Conservation (phyloP, 2,329 filamentous ascomycete genomes). For the Scleromitrula shiraiana region DNA sequence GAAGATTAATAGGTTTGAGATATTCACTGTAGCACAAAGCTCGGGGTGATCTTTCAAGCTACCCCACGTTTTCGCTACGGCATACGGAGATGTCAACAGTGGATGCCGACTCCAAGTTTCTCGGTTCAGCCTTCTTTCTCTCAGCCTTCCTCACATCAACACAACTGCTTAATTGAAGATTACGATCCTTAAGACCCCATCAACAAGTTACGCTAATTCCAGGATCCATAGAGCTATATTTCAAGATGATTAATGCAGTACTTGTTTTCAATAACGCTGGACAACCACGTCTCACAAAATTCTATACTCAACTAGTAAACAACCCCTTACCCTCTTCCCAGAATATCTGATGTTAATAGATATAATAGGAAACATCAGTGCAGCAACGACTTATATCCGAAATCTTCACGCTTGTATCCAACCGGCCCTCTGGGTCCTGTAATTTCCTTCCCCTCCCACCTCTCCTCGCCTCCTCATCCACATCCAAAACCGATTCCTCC, state of each 20-base stretch:
- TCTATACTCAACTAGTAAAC: constrained; percentile 89
- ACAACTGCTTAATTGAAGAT: no score
- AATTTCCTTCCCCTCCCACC: constrained; percentile 86
- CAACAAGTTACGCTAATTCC: neutral
- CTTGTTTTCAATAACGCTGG: constrained; percentile 98
- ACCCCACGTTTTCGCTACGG: constrained; percentile 15
- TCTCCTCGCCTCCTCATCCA: constrained; percentile 53
- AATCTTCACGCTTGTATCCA: constrained; percentile 92
- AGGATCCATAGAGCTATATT: neutral
- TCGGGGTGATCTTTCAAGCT: constrained; percentile 10
- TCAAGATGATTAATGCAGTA: constrained; percentile 91
- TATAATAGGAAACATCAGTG: constrained; percentile 78
- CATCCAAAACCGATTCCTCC: constrained; percentile 57
- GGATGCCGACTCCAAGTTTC: neutral
- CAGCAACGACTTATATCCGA: constrained; percentile 95
- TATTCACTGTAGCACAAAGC: neutral
- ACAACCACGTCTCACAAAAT: constrained; percentile 93
- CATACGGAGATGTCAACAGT: neutral
- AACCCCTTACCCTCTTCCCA: constrained; percentile 1
- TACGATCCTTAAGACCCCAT: no score
- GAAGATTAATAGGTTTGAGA: neutral
- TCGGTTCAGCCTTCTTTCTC: constrained; percentile 1
- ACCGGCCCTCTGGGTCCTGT: constrained; percentile 84
- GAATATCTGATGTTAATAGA: constrained; percentile 10
- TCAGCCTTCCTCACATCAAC: constrained; percentile 1